Base-by-base conservation (phyloP, 331 rosid species). In the Erythrophleum ivorense region DNA sequence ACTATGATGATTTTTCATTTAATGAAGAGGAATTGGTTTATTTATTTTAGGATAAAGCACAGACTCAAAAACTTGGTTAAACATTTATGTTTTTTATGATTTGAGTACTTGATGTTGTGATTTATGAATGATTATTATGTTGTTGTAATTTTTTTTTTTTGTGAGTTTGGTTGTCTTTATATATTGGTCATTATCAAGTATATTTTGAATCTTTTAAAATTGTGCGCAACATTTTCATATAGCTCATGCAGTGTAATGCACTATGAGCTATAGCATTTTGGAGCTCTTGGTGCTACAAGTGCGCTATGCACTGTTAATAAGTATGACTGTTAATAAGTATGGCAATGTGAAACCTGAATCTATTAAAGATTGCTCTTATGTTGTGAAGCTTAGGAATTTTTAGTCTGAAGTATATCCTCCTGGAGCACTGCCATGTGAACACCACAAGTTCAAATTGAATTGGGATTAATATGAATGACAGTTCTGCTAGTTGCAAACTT, bases 381-480 rank as follows among this genome's bases (percentile, higher is more conserved):
- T 11, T 49, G 48, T 15, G 80, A 76, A 76, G 60, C 59, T 31
- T 49, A 4, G 71, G 59, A 46, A 10, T 16, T 60, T 43, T 46
- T 6, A 48, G n/a, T 46, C 7, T 62, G 72, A 18, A 45, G 59
- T 45, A 10, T 46, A 18, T 62, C 69, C 19, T 76, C 72, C 46
- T 29, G 6, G 57, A 55, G 24, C 34, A 60, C 33, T 9, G 15
- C 4, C 71, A 24, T 14, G 71, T 36, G 10, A 75, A 75, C 58
- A 7, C 81, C 55, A 1, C 10, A 70, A 55, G 36, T 84, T 24
- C 8, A 59, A 71, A 55, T 54, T 41, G 9, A 55, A 55, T 65
- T 33, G 50, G 62, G 69, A 33, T 64, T 65, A 12, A 46, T 43
- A 48, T 48, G 73, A 79, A 33, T 77, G 36, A 16, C 34, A 34